phyloP scores from a whole-genome alignment of 2,329 filamentous ascomycete genomes.

The Fusarium buharicum region DNA sequence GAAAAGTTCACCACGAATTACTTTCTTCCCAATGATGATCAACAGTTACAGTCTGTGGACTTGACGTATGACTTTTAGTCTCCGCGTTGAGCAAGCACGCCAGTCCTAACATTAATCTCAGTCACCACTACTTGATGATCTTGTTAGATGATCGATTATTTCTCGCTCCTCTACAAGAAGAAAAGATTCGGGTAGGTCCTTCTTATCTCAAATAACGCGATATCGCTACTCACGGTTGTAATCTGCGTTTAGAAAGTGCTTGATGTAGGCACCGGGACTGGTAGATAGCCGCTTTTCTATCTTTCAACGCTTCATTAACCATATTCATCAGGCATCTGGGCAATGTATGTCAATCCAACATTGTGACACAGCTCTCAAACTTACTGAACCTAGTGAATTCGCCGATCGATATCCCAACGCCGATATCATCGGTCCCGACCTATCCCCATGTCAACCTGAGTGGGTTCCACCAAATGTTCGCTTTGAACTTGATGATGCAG shows the following conservation, averaged over 20 bases:
- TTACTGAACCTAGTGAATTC: not conserved
- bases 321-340: not conserved
- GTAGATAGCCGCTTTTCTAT: not conserved
- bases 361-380: not conserved
- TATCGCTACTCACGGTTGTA: not conserved
- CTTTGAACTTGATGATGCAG: not conserved
- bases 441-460: not conserved
- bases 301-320: not conserved
- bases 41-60: not conserved
- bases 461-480: not conserved
- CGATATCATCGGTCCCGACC: not conserved
- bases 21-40: not conserved
- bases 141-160: not conserved
- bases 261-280: not conserved
- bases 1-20: not conserved
- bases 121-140: not conserved
- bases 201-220: not conserved
- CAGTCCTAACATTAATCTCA: not conserved
- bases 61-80: not conserved
- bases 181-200: not conserved
- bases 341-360: not conserved
- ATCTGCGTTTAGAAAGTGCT: not conserved
- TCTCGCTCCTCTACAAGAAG: not conserved
- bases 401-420: not conserved
- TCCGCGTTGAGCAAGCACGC: not conserved